These are phyloP conservation scores for Hydnum rufescens DNA, from an alignment of 768 basidiomycete genomes.

Conservation along the genomic window DNA sequence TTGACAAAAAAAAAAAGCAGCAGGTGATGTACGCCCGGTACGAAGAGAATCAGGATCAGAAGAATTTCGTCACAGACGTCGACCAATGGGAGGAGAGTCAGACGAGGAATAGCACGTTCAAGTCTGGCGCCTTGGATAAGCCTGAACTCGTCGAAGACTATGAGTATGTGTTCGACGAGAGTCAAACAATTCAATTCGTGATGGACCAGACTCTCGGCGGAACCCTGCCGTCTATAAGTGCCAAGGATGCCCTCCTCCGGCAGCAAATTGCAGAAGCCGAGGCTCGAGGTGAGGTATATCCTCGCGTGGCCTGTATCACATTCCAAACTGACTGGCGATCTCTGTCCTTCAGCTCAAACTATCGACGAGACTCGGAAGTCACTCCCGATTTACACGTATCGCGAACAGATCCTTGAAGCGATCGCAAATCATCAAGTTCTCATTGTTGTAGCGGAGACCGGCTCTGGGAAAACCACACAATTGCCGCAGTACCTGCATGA, in stretches of 20 bases:
- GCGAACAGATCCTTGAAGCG: constrained; percentile 73
- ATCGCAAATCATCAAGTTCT: constrained; percentile 84
- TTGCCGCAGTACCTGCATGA: constrained; percentile 96
- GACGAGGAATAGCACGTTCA: constrained; percentile 73
- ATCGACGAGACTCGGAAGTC: constrained; percentile 91
- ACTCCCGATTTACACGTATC: constrained; percentile 78
- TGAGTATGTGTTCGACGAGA: constrained; percentile 97
- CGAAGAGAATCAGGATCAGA: constrained; percentile 74
- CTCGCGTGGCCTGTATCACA: background rate
- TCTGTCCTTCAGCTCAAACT: constrained; percentile 36
- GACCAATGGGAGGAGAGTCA: constrained; percentile 96
- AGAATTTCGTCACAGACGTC: constrained; percentile 88
- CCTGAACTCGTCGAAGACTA: constrained; percentile 63
- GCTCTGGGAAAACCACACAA: constrained; percentile 97
- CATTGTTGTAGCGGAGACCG: constrained; percentile 95
- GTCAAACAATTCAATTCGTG: constrained; percentile 88
- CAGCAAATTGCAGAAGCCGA: constrained; percentile 84
- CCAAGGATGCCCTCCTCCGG: constrained; percentile 69
- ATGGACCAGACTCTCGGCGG: constrained; percentile 59
- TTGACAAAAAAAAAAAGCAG: constrained; percentile 91
- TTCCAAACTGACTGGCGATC: background rate
- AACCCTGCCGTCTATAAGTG: constrained; percentile 36
- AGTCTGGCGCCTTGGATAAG: constrained; percentile 83
- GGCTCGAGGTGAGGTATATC: constrained; percentile 43
- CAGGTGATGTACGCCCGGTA: constrained; percentile 86